A percentile compares a stretch with the other conserved stretches of the same genome.
Conservation (phyloP, 2,329 filamentous ascomycete genomes). For the Curvularia sp. region DNA sequence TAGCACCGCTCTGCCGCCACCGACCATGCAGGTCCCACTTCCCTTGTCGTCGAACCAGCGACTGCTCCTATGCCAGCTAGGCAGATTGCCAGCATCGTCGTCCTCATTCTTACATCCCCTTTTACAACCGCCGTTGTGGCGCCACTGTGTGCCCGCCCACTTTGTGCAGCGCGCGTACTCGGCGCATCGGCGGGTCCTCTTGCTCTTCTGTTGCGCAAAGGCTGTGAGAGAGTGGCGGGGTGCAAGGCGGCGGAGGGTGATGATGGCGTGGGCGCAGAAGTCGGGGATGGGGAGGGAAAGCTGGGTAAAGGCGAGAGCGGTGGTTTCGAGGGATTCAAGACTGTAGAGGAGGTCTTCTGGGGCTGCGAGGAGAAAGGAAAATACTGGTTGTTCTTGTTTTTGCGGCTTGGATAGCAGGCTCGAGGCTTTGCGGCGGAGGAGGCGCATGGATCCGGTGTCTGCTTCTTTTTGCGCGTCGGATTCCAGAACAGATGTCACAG, state of each 20-base stretch:
- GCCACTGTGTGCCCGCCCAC: slow-evolving; percentile 43
- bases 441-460: slow-evolving; percentile 18
- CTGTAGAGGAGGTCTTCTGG: slow-evolving; percentile 37
- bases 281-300: slow-evolving; percentile 37
- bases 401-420: slow-evolving; percentile 7
- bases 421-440: slow-evolving; percentile 34
- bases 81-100: slow-evolving; percentile 41
- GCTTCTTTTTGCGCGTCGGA: slow-evolving; percentile 2
- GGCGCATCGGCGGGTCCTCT: slow-evolving; percentile 30
- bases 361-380: slow-evolving; percentile 32
- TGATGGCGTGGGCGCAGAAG: slow-evolving; percentile 43
- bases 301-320: slow-evolving; percentile 37
- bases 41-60: slow-evolving; percentile 42
- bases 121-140: slow-evolving; percentile 42
- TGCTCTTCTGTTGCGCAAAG: slow-evolving; percentile 33
- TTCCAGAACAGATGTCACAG: slow-evolving; percentile 10
- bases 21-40: slow-evolving; percentile 42
- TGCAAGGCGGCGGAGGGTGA: slow-evolving; percentile 40
- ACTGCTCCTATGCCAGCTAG: slow-evolving; percentile 46
- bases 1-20: slow-evolving; percentile 30
- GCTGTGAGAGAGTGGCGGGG: slow-evolving; percentile 36
- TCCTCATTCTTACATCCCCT: slow-evolving; percentile 45
- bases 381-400: slow-evolving; percentile 1
- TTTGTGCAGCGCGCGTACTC: slow-evolving; percentile 47
- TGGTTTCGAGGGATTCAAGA: slow-evolving; percentile 47